Evolutionary conservation across 331 rosid species (phyloP).

Genomic region (Malus hybrid): DNA sequence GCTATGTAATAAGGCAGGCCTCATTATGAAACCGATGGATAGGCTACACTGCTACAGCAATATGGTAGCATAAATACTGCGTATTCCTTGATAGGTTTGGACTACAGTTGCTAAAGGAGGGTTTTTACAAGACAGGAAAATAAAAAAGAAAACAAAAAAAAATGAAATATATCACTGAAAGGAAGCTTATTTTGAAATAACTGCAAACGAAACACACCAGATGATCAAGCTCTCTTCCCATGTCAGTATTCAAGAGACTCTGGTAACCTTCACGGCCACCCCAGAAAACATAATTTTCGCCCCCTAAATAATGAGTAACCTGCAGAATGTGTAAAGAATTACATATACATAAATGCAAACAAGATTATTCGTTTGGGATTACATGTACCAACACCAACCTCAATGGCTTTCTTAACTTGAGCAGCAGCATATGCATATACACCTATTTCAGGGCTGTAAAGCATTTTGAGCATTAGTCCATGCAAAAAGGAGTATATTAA

Average conservation of each 20-base stretch:
- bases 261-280: slow-evolving; percentile 98
- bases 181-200: background rate
- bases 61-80: background rate
- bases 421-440: slow-evolving; percentile 95
- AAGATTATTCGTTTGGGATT: background rate
- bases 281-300: slow-evolving; percentile 95
- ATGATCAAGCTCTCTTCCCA: slow-evolving; percentile 92
- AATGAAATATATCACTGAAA: background rate
- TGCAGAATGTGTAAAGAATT: slow-evolving; percentile 26
- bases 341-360: background rate
- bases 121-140: background rate
- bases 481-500: slow-evolving; percentile 1
- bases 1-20: background rate
- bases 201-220: slow-evolving; percentile 37
- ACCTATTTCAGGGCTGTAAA: slow-evolving; percentile 67
- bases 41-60: too few relatives aligned
- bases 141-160: background rate
- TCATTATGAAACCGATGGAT: background rate
- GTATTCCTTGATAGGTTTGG: background rate
- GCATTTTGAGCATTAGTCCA: slow-evolving; percentile 10
- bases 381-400: slow-evolving; percentile 40
- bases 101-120: background rate
- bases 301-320: slow-evolving; percentile 92
- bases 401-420: slow-evolving; percentile 97
- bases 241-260: slow-evolving; percentile 88